Base-by-base conservation (phyloP, 768 basidiomycete genomes). In the Mrakia gelida region DNA sequence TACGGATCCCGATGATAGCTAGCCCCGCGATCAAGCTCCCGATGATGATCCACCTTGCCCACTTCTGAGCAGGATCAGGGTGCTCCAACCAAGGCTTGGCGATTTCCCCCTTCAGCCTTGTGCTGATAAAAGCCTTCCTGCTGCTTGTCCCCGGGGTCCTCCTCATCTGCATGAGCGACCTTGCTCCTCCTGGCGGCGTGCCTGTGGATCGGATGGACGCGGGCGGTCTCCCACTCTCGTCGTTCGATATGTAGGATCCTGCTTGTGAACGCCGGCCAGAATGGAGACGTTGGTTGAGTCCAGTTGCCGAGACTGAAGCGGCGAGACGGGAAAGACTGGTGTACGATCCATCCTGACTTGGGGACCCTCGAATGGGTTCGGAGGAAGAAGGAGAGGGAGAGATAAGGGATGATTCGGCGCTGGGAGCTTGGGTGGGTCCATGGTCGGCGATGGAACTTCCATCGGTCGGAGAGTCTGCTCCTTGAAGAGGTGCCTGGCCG, bases 21-120 rank as follows among this genome's bases (percentile, higher is more conserved):
- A 88, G 38, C 9, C 89, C 89, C 13, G 88, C 7, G n/a, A 88
- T 23, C 73, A 88, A 77, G 41, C 84, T 82, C 1, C 78, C 81
- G 71, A 88, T 82, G 0, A 88, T 89, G 73, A 89, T 81, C 87
- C 88, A 89, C 80, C 86, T 87, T 77, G 86, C 87, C 79, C 85
- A 85, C 80, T 83, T 85, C 81, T 83, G 84, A 80, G 82, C 87
- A 62, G 80, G 85, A 81, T 88, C 89, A 68, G 76, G 81, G 81
- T 81, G 86, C 81, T 84, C 81, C 71, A 87, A 79, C 88, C 88
- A 88, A 32, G 87, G 87, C 82, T 90, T 90, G 77, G 85, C 82
- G 73, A 86, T 83, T 75, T 84, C 84, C 34, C 81, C 84, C 79
- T 84, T 85, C 45, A 85, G 80, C 75, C 83, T 79, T 21, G 84